Evolutionary conservation across 495 filamentous ascomycete genomes (phyloP).

Genomic region (Melanomma pulvis-pyrius): DNA sequence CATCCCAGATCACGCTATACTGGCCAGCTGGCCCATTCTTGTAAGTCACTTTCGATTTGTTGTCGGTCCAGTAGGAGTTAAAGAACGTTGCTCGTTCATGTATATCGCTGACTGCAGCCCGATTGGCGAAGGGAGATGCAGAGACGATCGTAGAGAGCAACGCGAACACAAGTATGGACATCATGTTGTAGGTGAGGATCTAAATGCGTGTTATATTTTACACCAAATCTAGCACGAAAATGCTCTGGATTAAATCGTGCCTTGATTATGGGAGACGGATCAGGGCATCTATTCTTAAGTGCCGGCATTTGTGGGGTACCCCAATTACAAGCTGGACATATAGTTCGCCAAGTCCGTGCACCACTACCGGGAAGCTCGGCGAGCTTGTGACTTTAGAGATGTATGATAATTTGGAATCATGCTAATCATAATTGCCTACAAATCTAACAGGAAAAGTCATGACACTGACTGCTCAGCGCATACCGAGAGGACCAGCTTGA

Average conservation of each 20-base stretch:
- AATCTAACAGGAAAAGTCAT: neutral
- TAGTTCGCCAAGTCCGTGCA: neutral
- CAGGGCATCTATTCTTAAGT: neutral
- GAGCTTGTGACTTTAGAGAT: neutral
- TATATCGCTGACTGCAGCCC: neutral
- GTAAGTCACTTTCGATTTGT: slow-evolving; percentile 25
- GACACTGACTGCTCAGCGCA: neutral
- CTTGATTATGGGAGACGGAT: neutral
- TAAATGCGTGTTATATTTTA: neutral
- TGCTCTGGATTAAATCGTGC: neutral
- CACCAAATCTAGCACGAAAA: neutral
- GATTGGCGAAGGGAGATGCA: neutral
- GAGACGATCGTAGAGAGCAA: neutral
- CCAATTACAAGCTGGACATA: neutral
- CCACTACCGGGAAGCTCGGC: neutral
- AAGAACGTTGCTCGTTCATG: slow-evolving; percentile 16
- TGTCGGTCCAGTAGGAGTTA: slow-evolving; percentile 37
- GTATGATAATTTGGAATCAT: neutral
- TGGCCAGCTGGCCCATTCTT: slow-evolving; percentile 28
- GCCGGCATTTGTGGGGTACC: neutral
- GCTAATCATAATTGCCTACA: neutral
- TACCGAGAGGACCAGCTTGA: slow-evolving; percentile 1
- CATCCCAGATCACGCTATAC: slow-evolving; percentile 31
- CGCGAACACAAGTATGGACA: neutral
- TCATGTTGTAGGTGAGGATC: neutral